phyloP scores from a whole-genome alignment of 2,329 filamentous ascomycete genomes.

The Aspergillus carbonarius region DNA sequence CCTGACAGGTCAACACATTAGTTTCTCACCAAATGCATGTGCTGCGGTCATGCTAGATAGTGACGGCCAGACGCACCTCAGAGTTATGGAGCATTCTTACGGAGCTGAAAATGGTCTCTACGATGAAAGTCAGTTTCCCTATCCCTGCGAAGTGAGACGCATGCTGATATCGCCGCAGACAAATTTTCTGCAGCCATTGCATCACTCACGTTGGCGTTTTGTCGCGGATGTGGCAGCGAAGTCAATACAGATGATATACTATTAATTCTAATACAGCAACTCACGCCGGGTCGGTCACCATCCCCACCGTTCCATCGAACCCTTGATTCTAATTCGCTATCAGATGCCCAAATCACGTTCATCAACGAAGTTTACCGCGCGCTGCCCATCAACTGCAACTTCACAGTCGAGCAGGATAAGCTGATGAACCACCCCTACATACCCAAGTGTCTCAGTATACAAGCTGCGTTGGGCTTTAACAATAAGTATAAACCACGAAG shows the following conservation, averaged over 20 bases:
- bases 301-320: constrained; percentile 36
- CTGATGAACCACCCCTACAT: constrained; percentile 71
- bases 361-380: constrained; percentile 67
- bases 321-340: constrained; percentile 16
- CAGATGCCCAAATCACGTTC: constrained; percentile 63
- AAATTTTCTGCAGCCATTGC: constrained; percentile 57
- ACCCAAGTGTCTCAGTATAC: constrained; percentile 73
- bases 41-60: constrained; percentile 39
- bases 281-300: constrained; percentile 38
- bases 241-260: constrained; percentile 69
- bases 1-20: constrained; percentile 34
- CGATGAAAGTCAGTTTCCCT: constrained; percentile 36
- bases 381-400: constrained; percentile 74
- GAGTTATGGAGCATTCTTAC: constrained; percentile 42
- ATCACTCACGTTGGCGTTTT: constrained; percentile 57
- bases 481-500: constrained; percentile 62
- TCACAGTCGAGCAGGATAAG: constrained; percentile 74
- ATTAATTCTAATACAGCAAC: constrained; percentile 59
- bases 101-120: constrained; percentile 36
- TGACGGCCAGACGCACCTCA: constrained; percentile 41
- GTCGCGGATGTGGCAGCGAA: constrained; percentile 49
- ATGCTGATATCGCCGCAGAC: constrained; percentile 21
- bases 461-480: constrained; percentile 73
- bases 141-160: not conserved
- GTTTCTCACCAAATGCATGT: constrained; percentile 48